Base-by-base conservation (phyloP, 768 basidiomycete genomes). In the Leccinum ochraceum region DNA sequence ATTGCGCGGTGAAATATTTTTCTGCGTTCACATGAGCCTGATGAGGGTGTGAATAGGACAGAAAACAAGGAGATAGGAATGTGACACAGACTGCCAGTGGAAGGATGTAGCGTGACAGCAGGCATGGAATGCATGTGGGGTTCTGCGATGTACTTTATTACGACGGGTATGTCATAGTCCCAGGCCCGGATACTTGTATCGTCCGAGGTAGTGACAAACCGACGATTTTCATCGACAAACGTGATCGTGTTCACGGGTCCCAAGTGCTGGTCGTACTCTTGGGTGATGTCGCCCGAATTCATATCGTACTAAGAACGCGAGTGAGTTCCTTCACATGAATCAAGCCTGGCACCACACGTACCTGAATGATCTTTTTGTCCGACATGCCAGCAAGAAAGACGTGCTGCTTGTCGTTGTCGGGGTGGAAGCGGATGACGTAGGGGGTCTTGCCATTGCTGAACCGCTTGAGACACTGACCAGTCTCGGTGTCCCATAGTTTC, bases 111-210 rank as follows among this genome's bases (percentile, higher is more conserved):
- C 6, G 95, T 95, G 52, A 98, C 95, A 17, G 97, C 92, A 7
- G 97, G 97, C 95, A 99, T 98, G 17, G 94, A 97, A 77, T 99
- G 95, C 97, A 99, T 98, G 71, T 94, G 88, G 4, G 97, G 97
- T 75, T 99, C 97, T 20, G 97, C 96, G 60, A 98, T 98, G 74
- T 98, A 97, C 76, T 99, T 99, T 81, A 99, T 98, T 56, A 97
- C 94, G 37, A 98, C 97, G 6, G 97, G 97, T 63, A 99, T 98
- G 76, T 99, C 97, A 74, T 90, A 98, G 74, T 99, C 97, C 97
- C 97, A 99, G 17, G 94, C 96, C 50, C 97, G 88, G 63, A 99
- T 97, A 2, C 95, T 97, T 78, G 98, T 98, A 78, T 99, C 97
- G 73, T 99, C 97, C 10, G 95, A 98, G 14, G 96, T 98, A 2